Conservation (phyloP, 768 basidiomycete genomes). For the Tylopilus cervinicoccineus region DNA sequence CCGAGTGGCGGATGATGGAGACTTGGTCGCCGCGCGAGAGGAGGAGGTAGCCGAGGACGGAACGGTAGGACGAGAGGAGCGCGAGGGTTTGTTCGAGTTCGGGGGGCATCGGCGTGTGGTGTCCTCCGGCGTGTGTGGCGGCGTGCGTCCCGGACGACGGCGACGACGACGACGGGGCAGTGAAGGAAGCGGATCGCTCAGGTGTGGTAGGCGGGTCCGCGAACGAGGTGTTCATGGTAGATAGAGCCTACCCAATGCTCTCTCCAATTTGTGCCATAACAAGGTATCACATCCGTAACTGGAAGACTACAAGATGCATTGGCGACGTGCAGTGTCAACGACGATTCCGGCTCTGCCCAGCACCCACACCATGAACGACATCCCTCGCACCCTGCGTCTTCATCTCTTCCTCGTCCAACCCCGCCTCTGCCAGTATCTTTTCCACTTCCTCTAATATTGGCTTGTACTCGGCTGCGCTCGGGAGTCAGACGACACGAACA, state of each 20-base stretch:
- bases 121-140: conserved; percentile 11
- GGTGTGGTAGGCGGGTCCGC: not conserved
- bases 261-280: no score
- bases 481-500: not conserved
- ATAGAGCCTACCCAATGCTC: conserved; percentile 6
- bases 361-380: conserved; percentile 28
- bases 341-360: conserved; percentile 52
- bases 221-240: conserved; percentile 15
- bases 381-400: conserved; percentile 48
- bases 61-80: conserved; percentile 73
- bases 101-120: conserved; percentile 46
- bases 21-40: conserved; percentile 68
- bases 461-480: conserved; percentile 63
- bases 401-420: conserved; percentile 82
- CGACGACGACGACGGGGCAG: no score
- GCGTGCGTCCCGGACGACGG: conserved; percentile 14
- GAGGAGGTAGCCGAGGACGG: conserved; percentile 84
- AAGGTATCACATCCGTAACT: no score
- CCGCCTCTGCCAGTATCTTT: conserved; percentile 78
- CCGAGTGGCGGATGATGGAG: conserved; percentile 80
- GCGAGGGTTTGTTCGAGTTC: conserved; percentile 80
- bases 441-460: conserved; percentile 81
- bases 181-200: conserved; percentile 4
- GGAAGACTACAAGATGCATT: no score
- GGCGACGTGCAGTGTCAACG: no score